Conservation (phyloP, 2,329 filamentous ascomycete genomes). For the Rosellinia necatrix region DNA sequence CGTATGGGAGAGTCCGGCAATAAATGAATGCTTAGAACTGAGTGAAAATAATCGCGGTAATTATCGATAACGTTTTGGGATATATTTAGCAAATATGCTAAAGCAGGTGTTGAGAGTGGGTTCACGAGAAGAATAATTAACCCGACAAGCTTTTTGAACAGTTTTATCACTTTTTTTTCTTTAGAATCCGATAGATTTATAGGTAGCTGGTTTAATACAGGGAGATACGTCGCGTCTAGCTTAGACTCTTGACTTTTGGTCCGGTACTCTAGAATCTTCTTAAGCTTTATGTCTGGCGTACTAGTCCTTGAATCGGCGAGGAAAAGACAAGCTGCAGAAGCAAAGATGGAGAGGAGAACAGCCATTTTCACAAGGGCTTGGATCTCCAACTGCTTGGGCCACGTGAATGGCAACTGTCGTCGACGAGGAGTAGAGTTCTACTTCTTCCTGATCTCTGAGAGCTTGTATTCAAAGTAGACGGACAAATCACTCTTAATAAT, state of each 20-base stretch:
- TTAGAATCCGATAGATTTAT: background rate
- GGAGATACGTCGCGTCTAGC: constrained; percentile 14
- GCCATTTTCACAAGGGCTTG: constrained; percentile 27
- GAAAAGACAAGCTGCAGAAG: constrained; percentile 38
- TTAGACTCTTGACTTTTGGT: constrained; percentile 11
- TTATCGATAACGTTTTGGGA: background rate
- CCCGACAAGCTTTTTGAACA: constrained; percentile 14
- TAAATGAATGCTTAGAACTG: constrained; percentile 14
- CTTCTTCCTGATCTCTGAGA: constrained; percentile 37
- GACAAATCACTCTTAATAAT: constrained; percentile 45
- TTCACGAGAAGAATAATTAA: constrained; percentile 12
- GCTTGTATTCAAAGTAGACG: constrained; percentile 40
- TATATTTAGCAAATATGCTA: constrained; percentile 9
- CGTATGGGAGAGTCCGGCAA: background rate
- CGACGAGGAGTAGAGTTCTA: constrained; percentile 25
- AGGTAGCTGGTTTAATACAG: constrained; percentile 17
- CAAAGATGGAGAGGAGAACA: constrained; percentile 40
- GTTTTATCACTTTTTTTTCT: background rate
- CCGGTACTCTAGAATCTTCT: constrained; percentile 8
- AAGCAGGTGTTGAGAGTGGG: constrained; percentile 4
- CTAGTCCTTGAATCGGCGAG: constrained; percentile 14
- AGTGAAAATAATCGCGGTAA: constrained; percentile 11
- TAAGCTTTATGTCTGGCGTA: constrained; percentile 4
- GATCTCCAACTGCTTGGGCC: constrained; percentile 36
- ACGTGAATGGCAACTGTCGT: background rate